Evolutionary conservation across 1,284 basidiomycete genomes (phyloP).

Genomic region (Tylopilus orsonianus): DNA sequence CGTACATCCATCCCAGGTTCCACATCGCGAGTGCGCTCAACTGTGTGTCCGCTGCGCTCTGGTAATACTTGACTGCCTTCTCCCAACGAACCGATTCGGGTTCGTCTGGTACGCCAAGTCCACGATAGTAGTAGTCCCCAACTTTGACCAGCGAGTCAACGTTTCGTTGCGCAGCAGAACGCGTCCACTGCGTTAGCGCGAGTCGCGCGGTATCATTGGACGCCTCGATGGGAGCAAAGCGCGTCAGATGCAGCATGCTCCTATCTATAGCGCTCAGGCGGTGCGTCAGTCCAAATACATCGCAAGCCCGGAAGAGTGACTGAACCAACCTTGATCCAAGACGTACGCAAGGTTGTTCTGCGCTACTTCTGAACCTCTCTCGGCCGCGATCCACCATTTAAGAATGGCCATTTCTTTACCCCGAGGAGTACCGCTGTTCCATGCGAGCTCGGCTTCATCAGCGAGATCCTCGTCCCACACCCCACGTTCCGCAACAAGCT

Average conservation of each 20-base stretch:
- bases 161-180: slow-evolving; percentile 91
- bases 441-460: slow-evolving; percentile 78
- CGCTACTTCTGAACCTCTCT: slow-evolving; percentile 88
- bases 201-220: slow-evolving; percentile 80
- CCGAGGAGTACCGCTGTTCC: slow-evolving; percentile 69
- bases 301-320: neutral
- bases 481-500: slow-evolving; percentile 85
- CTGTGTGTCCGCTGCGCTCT: slow-evolving; percentile 89
- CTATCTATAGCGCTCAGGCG: slow-evolving; percentile 52
- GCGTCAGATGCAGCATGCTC: slow-evolving; percentile 66
- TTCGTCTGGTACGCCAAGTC: slow-evolving; percentile 71
- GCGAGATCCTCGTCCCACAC: slow-evolving; percentile 87
- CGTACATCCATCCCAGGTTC: slow-evolving; percentile 99
- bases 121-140: slow-evolving; percentile 93
- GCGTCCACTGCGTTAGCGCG: slow-evolving; percentile 90
- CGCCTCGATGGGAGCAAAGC: slow-evolving; percentile 64
- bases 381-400: slow-evolving; percentile 93
- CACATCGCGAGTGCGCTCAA: slow-evolving; percentile 94
- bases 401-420: slow-evolving; percentile 76
- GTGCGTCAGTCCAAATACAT: neutral
- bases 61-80: slow-evolving; percentile 92
- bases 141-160: slow-evolving; percentile 96
- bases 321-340: slow-evolving; percentile 77
- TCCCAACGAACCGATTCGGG: slow-evolving; percentile 65
- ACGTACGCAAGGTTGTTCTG: slow-evolving; percentile 96